Evolutionary conservation across 345 rosid species (phyloP).

Genomic region (Eucalyptus regnans): DNA sequence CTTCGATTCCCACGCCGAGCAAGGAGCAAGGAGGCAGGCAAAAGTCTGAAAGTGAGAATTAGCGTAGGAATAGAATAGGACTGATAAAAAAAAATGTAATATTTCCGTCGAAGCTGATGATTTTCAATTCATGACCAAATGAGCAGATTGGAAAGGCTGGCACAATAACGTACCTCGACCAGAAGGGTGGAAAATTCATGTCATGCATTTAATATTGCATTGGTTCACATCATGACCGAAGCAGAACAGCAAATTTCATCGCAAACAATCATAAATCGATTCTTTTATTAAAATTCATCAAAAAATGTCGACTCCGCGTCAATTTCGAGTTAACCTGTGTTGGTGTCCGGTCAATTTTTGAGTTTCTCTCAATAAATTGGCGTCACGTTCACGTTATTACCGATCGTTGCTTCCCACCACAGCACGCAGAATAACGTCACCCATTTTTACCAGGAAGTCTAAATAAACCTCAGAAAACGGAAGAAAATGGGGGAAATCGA

Average conservation of each 20-base stretch:
- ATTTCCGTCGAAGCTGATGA: background rate
- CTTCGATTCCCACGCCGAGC: no score
- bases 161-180: background rate
- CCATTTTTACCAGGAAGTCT: background rate
- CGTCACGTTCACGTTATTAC: background rate
- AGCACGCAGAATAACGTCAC: background rate
- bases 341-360: background rate
- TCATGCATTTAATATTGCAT: background rate
- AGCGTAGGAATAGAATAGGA: no score
- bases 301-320: background rate
- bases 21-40: no score
- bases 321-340: background rate
- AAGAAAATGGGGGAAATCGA: background rate
- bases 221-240: background rate
- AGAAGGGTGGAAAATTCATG: background rate
- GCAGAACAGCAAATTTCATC: background rate
- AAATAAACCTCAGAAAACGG: background rate
- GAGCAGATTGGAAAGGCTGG: background rate
- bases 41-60: no score
- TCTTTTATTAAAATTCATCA: background rate
- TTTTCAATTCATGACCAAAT: background rate
- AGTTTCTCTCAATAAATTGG: background rate
- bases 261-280: background rate
- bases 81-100: background rate
- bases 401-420: background rate